Base-by-base conservation (phyloP, 1,139 yeast genomes). In the Debaryomyces psychrophilus region DNA sequence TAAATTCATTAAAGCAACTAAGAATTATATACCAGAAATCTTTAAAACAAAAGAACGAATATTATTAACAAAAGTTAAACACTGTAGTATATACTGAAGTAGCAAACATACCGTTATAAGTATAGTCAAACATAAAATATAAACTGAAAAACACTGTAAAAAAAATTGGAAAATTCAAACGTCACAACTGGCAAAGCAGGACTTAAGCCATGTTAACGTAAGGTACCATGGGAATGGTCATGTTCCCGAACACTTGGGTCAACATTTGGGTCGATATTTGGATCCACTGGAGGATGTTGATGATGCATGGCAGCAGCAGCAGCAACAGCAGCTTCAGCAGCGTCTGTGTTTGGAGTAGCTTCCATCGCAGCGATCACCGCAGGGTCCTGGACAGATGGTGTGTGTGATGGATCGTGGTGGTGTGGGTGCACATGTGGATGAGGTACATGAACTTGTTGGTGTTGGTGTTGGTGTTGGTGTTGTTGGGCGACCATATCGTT, bases 321-420 rank as follows among this genome's bases (percentile, higher is more conserved):
- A 34, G 67, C 66, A 2, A 68, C 69, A 5, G 66, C 65, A 41
- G 64, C 67, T 43, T 63, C 67, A 39, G 61, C 59, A 8, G 64
- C 62, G 8, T 62, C 64, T 23, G 62, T 57, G 31, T 60, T 63
- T 11, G 72, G 67, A 8, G 69, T 60, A 8, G 64, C 69, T 52
- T 66, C 76, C 54, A 74, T 71, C n/a, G 78, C 79, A 5, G 78
- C 79, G 45, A 73, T 68, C 8, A 73, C 78, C 33, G 75, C 76
- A 36, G 74, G 71, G 46, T 74, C 79, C 49, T 71, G 77, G 17
- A 67, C 70, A 14, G 71, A 66, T 12, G 71, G 74, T 5, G 52
- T 45, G 31, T 64, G 65, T 35, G 60, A 61, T 25, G 60, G 67
- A 37, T 58, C 65, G 33, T 53, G 60, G 25, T 49, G 64, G 37